Evolutionary conservation across 2,329 filamentous ascomycete genomes (phyloP), one percentile per base, ranked within the genome.

Genomic region (Aspergillus vadensis): DNA sequence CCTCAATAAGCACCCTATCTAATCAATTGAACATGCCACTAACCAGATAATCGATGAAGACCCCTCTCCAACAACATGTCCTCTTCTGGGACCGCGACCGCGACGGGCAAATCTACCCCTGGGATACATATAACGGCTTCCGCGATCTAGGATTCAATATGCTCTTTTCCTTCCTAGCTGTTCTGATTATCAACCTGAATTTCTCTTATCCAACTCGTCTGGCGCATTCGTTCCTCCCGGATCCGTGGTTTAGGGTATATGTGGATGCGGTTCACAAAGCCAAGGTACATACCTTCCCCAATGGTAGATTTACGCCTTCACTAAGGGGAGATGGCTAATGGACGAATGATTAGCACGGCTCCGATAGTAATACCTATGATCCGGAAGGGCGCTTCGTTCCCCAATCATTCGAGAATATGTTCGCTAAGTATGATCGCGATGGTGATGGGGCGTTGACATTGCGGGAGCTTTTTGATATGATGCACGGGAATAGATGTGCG

Each of bases 331-430:
- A 49, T 49, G 4, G 44, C 8, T 30, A 12, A 30, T 15, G 15
- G 23, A 17, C 0, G 6, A 17, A 10, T 25, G 4, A 5, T 1
- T 30, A 55, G 47, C 54, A 61, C 7, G 60, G 60, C 15, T 62
- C 60, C 5, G 78, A 80, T 55, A 76, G 69, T 19, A 73, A 74
- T 36, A 76, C 74, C 8, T 82, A 77, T 58, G 80, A 82, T 61
- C 68, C 70, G 4, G 79, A 82, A 55, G 80, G 81, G 0, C 70
- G 79, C 1, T 82, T 80, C 63, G 65, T 77, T 2, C 80, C 79
- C 38, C 77, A 81, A 67, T 70, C 74, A 14, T 81, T 82, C 57
- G 80, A 83, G 68, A 79, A 82, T 41, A 70, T 82, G 27, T 82
- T 83, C 60, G 63, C 72, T 1, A 82, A 82, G 63, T 82, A 81